Evolutionary conservation across 495 filamentous ascomycete genomes (phyloP).

Genomic region (Clohesyomyces aquaticus): DNA sequence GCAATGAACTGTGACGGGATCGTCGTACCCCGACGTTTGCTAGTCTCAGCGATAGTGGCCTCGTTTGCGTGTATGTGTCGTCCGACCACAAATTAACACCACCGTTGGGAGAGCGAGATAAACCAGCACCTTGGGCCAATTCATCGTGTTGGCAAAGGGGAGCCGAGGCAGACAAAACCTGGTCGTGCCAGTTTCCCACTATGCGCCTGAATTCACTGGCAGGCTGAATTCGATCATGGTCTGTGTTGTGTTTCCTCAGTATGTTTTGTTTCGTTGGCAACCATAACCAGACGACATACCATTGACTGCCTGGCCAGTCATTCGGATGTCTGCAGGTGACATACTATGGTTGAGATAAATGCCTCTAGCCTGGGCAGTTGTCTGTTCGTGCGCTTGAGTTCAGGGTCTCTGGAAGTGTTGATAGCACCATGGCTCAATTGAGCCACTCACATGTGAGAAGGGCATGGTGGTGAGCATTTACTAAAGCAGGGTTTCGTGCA

Average conservation of each 20-base stretch:
- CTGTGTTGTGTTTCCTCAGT: conserved; percentile 24
- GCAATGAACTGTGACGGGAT: background rate
- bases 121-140: too few relatives aligned
- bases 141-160: too few relatives aligned
- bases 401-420: background rate
- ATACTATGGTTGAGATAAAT: background rate
- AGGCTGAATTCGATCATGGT: conserved; percentile 21
- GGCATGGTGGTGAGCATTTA: background rate
- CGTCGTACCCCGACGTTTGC: conserved; percentile 27
- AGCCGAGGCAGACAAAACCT: too few relatives aligned
- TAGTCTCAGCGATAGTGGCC: too few relatives aligned
- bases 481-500: background rate
- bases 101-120: background rate
- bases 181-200: background rate
- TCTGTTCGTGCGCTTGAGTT: conserved; percentile 4
- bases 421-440: conserved; percentile 3
- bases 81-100: background rate
- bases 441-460: conserved; percentile 1
- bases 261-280: conserved; percentile 16
- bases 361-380: background rate
- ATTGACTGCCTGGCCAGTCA: background rate
- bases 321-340: background rate
- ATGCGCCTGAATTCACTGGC: conserved; percentile 4
- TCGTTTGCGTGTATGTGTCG: too few relatives aligned
- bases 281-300: conserved; percentile 15